Percentiles rank a stretch among this genome's conserved stretches.
Conservation (phyloP, 768 basidiomycete species). For the Pulveroboletus sp. region DNA sequence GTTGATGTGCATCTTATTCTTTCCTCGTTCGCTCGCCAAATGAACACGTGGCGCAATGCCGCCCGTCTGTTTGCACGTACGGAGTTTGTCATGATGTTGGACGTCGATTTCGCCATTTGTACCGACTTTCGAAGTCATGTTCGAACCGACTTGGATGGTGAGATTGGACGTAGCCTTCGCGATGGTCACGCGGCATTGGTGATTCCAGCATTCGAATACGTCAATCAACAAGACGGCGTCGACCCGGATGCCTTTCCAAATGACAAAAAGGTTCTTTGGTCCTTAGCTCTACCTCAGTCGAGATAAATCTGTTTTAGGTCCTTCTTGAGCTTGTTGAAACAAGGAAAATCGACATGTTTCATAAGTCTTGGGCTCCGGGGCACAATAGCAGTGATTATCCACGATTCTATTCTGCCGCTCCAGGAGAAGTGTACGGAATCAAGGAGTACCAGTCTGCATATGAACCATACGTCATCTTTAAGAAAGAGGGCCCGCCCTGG, state of each 20-base stretch:
- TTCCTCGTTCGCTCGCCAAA: constrained; percentile 75
- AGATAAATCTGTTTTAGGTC: constrained; percentile 29
- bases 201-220: constrained; percentile 81
- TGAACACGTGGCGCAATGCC: constrained; percentile 88
- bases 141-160: constrained; percentile 34
- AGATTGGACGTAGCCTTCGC: constrained; percentile 40
- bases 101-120: constrained; percentile 83
- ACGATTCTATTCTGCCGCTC: constrained; percentile 53
- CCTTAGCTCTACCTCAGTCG: background rate
- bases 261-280: constrained; percentile 52
- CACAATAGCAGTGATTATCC: constrained; percentile 80
- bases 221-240: constrained; percentile 57
- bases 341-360: constrained; percentile 67
- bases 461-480: constrained; percentile 85
- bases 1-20: constrained; percentile 87
- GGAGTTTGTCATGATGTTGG: constrained; percentile 84
- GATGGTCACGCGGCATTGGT: constrained; percentile 69
- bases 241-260: constrained; percentile 58
- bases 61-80: constrained; percentile 82
- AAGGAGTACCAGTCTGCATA: constrained; percentile 77
- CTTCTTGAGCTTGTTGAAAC: constrained; percentile 56
- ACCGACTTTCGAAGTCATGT: constrained; percentile 70
- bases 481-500: constrained; percentile 73
- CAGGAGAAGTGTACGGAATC: constrained; percentile 71
- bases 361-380: constrained; percentile 69